These are phyloP conservation scores for Mallotus japonicus DNA, from an alignment of 441 rosid genomes.

Conservation along the genomic window DNA sequence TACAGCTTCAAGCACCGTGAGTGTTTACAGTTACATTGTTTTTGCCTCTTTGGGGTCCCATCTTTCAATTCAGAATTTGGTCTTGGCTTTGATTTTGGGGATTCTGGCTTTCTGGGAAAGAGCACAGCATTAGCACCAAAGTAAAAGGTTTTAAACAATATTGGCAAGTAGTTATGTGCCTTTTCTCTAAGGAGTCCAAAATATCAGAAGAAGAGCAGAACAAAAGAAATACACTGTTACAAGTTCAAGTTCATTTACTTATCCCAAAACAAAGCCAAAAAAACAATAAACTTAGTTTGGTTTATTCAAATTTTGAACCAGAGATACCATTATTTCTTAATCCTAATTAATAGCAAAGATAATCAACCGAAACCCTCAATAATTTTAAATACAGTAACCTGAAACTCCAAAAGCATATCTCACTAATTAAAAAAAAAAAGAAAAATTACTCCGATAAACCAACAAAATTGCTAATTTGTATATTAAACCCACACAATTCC, in stretches of 20 bases:
- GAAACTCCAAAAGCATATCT: not conserved
- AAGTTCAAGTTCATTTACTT: not conserved
- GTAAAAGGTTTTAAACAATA: not conserved
- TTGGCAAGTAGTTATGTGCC: not conserved
- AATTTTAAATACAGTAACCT: not conserved
- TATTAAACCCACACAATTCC: too few species aligned
- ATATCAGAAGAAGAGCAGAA: slow-evolving; percentile 1
- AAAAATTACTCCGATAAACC: not conserved
- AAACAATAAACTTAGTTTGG: not conserved
- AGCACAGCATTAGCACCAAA: slow-evolving; percentile 6
- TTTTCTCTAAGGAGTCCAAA: not conserved
- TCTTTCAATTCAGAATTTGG: slow-evolving; percentile 70
- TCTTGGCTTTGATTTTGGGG: slow-evolving; percentile 77
- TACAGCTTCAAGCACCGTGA: slow-evolving; percentile 97
- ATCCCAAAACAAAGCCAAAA: not conserved
- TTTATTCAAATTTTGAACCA: not conserved
- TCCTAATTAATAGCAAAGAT: not conserved
- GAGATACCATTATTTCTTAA: not conserved
- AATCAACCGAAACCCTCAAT: slow-evolving; percentile 1
- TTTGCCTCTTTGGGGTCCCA: slow-evolving; percentile 91
- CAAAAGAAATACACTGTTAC: too few species aligned
- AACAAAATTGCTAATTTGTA: too few species aligned
- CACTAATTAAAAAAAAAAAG: not conserved
- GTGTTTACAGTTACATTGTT: slow-evolving; percentile 96
- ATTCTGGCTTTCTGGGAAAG: slow-evolving; percentile 70